These are phyloP conservation scores for Cladophialophora exuberans DNA, from an alignment of 2,329 filamentous ascomycete genomes.

Conservation along the genomic window DNA sequence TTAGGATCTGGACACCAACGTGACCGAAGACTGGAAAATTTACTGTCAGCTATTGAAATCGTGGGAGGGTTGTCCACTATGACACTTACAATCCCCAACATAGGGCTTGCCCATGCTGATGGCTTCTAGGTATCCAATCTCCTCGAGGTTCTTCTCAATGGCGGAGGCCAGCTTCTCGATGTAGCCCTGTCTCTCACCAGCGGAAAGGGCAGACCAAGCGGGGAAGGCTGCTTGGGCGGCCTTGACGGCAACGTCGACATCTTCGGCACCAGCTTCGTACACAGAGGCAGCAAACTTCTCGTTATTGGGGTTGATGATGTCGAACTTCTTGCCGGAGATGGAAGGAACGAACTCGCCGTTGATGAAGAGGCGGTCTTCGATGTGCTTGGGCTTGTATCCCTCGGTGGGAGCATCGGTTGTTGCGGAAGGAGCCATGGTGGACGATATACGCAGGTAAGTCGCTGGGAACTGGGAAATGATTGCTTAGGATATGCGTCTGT, in stretches of 20 bases:
- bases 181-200: conserved; percentile 47
- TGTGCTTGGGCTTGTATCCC: conserved; percentile 24
- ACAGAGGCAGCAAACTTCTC: conserved; percentile 38
- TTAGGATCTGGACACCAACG: conserved; percentile 69
- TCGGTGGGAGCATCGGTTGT: conserved; percentile 11
- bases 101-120: conserved; percentile 59
- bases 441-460: too few relatives aligned
- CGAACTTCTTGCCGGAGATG: conserved; percentile 38
- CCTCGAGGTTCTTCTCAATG: conserved; percentile 45
- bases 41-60: background rate
- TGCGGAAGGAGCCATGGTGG: conserved; percentile 13
- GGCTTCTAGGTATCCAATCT: conserved; percentile 51
- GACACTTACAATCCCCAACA: conserved; percentile 44
- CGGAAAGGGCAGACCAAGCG: conserved; percentile 51
- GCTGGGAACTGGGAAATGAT: too few relatives aligned
- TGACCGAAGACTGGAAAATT: conserved; percentile 66
- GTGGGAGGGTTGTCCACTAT: background rate
- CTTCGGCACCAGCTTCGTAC: conserved; percentile 38
- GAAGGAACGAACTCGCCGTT: conserved; percentile 41
- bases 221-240: conserved; percentile 38
- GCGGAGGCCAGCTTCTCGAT: conserved; percentile 47
- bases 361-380: conserved; percentile 41
- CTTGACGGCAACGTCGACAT: conserved; percentile 39
- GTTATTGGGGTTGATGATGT: conserved; percentile 39
- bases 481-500: too few relatives aligned